Conservation (phyloP, 257 asterid species). For the Solanum stenotomum region DNA sequence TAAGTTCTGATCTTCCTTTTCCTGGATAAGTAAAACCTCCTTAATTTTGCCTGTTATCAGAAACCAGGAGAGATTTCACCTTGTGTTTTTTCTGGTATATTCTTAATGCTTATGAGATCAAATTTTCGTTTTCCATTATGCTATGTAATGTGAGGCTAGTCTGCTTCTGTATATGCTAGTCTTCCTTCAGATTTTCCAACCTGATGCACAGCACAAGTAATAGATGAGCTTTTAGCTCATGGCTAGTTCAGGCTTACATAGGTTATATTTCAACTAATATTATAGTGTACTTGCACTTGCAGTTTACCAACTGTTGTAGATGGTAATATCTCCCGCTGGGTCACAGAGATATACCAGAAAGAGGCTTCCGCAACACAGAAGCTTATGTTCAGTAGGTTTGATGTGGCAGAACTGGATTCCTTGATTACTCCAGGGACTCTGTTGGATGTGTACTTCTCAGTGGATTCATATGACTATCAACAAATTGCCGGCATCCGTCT, state of each 20-base stretch:
- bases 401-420: conserved; percentile 40
- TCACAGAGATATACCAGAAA: conserved; percentile 63
- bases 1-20: conserved; percentile 23
- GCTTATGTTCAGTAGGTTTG: conserved; percentile 49
- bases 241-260: not conserved
- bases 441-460: conserved; percentile 63
- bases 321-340: conserved; percentile 41
- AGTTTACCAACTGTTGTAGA: conserved; percentile 58
- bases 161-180: not conserved
- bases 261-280: not conserved
- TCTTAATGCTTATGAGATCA: not conserved
- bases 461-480: conserved; percentile 68
- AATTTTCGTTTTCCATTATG: not conserved
- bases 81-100: not conserved
- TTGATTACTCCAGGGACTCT: conserved; percentile 45
- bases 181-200: not conserved
- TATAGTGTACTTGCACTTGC: conserved; percentile 9
- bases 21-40: not conserved
- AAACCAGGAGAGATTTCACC: not conserved
- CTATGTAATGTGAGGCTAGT: not conserved
- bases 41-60: not conserved
- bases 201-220: not conserved
- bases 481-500: conserved; percentile 75
- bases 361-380: conserved; percentile 40
- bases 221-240: not conserved